Conservation (phyloP, 2,329 filamentous ascomycete genomes). For the Colletotrichum salicis region DNA sequence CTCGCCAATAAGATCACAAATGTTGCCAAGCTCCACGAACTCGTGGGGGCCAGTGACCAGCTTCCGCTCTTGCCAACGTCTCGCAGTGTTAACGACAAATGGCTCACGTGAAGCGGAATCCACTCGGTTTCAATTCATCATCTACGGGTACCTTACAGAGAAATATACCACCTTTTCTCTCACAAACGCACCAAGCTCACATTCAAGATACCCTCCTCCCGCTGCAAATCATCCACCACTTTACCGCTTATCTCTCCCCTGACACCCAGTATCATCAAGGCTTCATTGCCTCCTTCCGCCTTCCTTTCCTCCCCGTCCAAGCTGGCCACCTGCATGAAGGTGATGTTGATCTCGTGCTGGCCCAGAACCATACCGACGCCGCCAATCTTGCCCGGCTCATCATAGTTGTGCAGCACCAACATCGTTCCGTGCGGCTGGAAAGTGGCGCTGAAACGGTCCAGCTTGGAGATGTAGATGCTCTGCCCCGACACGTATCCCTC, state of each 20-base stretch:
- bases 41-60: conserved; percentile 8
- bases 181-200: conserved; percentile 63
- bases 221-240: conserved; percentile 59
- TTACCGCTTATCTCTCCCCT: conserved; percentile 71
- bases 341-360: conserved; percentile 78
- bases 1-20: conserved; percentile 21
- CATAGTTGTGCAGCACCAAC: conserved; percentile 84
- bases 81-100: background rate
- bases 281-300: conserved; percentile 66
- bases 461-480: conserved; percentile 74
- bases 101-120: background rate
- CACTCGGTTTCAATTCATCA: background rate
- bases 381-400: conserved; percentile 84
- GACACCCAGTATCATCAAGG: conserved; percentile 84
- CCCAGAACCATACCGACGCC: conserved; percentile 79
- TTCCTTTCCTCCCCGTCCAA: conserved; percentile 53
- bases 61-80: background rate
- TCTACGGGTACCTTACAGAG: background rate
- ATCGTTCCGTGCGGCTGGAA: conserved; percentile 80
- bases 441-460: conserved; percentile 78
- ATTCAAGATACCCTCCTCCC: conserved; percentile 64
- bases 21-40: conserved; percentile 25
- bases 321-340: conserved; percentile 79
- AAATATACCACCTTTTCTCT: background rate
- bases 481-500: conserved; percentile 75